Base-by-base conservation (phyloP, 768 basidiomycete genomes). In the Suillus lakei region DNA sequence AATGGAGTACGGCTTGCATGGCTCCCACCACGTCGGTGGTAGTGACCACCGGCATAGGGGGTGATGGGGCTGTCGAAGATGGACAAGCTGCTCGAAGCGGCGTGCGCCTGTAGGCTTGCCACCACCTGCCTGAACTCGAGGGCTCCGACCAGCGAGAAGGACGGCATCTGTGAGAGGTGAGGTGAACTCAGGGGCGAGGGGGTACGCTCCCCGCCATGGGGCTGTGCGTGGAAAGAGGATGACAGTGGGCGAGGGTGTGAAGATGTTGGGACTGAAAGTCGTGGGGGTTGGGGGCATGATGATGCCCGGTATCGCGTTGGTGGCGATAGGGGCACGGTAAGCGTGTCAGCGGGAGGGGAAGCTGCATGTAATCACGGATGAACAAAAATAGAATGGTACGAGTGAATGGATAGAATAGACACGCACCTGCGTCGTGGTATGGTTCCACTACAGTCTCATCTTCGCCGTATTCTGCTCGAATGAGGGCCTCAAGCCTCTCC, bases 91-190 rank as follows among this genome's bases (percentile, higher is more conserved):
- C 85, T 78, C 1, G 81, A 81, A 2, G 86, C 83, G 12, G 90
- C 89, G 71, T 96, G 88, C 58, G 83, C 83, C 67, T 88, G 87
- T 28, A 99, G 82, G 0, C 91, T 89, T 13, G 91, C 84, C 26
- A 99, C 91, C 28, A 98, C 92, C 65, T 96, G 91, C 21, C 96
- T 86, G 78, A 99, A 99, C 77, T 99, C 98, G 51, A 99, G 86
- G 0, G 98, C 98, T 10, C 97, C 95, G 5, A 99, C 86, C 2
- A 99, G 85, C 3, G 97, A 98, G 71, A 95, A 95, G 0, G 91
- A 93, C 3, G 91, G 92, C 77, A 94, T 85, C 66, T 87, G 85
- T 12, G 77, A 75, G 43, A 81, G 76, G 28, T 77, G 76, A 28
- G 82, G 66, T 0, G 73, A 66, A 30, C 75, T 78, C 8, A 82